phyloP scores from a whole-genome alignment of 305 asterid species.

The Striga hermonthica region DNA sequence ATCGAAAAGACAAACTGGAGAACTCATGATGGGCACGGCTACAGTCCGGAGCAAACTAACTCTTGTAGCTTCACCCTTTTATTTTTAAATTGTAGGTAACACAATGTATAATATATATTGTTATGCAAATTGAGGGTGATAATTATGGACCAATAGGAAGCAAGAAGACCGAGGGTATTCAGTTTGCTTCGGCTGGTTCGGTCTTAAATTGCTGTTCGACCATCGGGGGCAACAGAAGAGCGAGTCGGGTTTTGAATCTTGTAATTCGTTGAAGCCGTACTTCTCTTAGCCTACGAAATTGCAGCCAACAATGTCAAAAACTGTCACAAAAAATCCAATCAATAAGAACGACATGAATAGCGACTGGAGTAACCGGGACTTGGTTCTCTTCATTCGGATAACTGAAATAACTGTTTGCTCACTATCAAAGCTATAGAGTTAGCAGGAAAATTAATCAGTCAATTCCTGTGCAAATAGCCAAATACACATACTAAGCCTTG shows the following conservation, averaged over 20 bases:
- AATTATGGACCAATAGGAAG: not conserved
- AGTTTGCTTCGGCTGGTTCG: constrained; percentile 33
- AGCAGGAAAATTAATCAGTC: too few species aligned
- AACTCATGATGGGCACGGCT: too few species aligned
- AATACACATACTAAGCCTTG: too few species aligned
- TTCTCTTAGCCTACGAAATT: constrained; percentile 66
- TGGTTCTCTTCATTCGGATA: too few species aligned
- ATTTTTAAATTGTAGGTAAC: too few species aligned
- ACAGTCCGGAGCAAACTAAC: too few species aligned
- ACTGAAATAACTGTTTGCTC: too few species aligned
- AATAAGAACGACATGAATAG: not conserved
- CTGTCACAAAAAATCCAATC: not conserved
- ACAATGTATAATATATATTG: not conserved
- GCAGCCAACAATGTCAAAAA: not conserved
- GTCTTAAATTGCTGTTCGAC: constrained; percentile 64
- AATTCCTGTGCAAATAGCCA: too few species aligned
- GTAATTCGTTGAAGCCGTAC: constrained; percentile 66
- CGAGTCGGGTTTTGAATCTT: constrained; percentile 77
- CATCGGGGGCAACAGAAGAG: constrained; percentile 78
- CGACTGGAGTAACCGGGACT: too few species aligned
- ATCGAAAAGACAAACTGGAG: too few species aligned
- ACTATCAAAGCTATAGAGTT: too few species aligned
- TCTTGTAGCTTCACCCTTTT: not conserved
- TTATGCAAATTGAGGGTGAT: not conserved
- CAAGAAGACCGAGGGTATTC: not conserved